Conservation (phyloP, 2,329 filamentous ascomycete species). For the Diaporthe destruens region DNA sequence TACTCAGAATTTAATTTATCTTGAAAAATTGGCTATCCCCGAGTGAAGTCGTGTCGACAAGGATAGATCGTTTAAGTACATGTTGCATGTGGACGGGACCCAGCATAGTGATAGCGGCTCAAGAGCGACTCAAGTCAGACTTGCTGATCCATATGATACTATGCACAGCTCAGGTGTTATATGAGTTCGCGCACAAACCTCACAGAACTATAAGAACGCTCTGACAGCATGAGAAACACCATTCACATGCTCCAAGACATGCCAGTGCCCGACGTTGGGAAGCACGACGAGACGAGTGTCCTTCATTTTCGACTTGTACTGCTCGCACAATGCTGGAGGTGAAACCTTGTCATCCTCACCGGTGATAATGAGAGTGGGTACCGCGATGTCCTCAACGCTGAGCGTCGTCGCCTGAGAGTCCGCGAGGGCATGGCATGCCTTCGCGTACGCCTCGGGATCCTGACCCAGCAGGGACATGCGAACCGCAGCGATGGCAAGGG, state of each 20-base stretch:
- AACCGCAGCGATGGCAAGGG: not conserved
- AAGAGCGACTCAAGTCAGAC: not conserved
- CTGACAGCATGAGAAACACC: not conserved
- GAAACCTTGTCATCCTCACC: not conserved
- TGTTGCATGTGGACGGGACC: too few relatives aligned
- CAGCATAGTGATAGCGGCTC: not conserved
- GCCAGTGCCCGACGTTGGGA: not conserved
- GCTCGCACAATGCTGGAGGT: not conserved
- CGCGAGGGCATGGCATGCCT: not conserved
- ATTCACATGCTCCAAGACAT: not conserved
- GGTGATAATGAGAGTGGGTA: not conserved
- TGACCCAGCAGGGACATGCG: not conserved
- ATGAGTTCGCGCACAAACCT: not conserved
- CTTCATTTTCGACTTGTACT: not conserved
- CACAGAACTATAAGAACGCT: not conserved
- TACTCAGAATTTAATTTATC: too few relatives aligned
- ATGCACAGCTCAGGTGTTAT: not conserved
- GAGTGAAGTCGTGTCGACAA: too few relatives aligned
- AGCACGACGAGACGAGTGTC: not conserved
- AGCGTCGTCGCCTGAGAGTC: not conserved
- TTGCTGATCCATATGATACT: not conserved
- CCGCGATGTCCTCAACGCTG: not conserved
- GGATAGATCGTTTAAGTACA: too few relatives aligned
- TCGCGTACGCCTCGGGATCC: not conserved
- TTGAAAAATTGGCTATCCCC: too few relatives aligned